phyloP scores from a whole-genome alignment of 257 asterid species.

The Fraxinus pennsylvanica region DNA sequence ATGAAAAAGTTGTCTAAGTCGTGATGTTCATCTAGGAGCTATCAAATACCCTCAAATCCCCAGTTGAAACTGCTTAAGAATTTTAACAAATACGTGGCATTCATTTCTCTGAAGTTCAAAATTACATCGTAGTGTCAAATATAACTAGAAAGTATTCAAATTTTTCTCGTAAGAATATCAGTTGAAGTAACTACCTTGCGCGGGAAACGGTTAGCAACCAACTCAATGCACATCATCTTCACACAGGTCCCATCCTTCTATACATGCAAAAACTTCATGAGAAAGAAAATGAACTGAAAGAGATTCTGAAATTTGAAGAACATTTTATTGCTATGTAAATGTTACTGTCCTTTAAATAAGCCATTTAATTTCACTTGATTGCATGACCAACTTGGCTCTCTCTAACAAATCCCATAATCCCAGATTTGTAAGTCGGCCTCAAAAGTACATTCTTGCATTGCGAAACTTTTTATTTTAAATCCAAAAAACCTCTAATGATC shows the following conservation, averaged over 20 bases:
- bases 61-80: background rate
- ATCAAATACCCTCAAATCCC: background rate
- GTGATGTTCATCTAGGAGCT: no score
- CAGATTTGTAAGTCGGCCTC: background rate
- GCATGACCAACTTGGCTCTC: background rate
- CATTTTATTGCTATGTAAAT: background rate
- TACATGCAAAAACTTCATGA: conserved; percentile 1
- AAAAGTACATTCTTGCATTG: background rate
- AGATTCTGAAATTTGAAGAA: background rate
- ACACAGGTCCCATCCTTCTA: conserved; percentile 53
- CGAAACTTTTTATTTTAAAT: background rate
- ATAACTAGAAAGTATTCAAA: background rate
- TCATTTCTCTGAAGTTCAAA: background rate
- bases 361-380: background rate
- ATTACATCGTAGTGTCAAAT: background rate
- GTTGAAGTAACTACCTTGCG: conserved; percentile 64
- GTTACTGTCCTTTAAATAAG: background rate
- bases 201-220: conserved; percentile 92
- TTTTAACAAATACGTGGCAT: no score
- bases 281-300: conserved; percentile 13
- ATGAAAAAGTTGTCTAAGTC: no score
- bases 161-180: conserved; percentile 23
- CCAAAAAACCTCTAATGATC: background rate
- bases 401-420: background rate
- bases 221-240: conserved; percentile 80